Percentiles rank a stretch among this genome's conserved stretches.
Evolutionary conservation across 129 eudicot genomes (phyloP).

Genomic region (Scalesia atractyloides): DNA sequence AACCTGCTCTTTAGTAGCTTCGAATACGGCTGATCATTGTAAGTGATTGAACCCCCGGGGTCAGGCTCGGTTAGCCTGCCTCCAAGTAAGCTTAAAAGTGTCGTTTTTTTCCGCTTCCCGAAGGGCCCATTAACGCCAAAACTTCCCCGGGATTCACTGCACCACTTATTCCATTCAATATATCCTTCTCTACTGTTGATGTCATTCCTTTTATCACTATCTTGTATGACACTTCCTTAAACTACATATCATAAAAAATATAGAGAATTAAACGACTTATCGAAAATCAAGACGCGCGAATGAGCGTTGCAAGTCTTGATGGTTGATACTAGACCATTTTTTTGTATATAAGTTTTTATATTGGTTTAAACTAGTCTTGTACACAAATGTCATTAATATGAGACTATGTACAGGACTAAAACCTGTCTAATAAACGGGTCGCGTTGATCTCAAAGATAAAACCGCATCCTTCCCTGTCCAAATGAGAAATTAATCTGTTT

Average conservation of each 20-base stretch:
- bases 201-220: slow-evolving; percentile 65
- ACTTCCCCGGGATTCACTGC: slow-evolving; percentile 89
- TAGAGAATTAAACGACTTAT: not conserved
- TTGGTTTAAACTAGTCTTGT: slow-evolving; percentile 53
- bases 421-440: slow-evolving; percentile 58
- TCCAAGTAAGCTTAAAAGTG: slow-evolving; percentile 79
- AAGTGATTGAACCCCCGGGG: slow-evolving; percentile 67
- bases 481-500: slow-evolving; percentile 43
- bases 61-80: slow-evolving; percentile 58
- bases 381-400: slow-evolving; percentile 54
- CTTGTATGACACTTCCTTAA: slow-evolving; percentile 79
- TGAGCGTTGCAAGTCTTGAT: slow-evolving; percentile 1
- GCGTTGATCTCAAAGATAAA: slow-evolving; percentile 46
- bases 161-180: slow-evolving; percentile 73
- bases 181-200: slow-evolving; percentile 61
- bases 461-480: slow-evolving; percentile 64
- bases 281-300: not conserved
- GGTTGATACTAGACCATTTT: slow-evolving; percentile 12
- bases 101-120: slow-evolving; percentile 92
- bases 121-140: slow-evolving; percentile 95
- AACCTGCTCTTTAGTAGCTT: slow-evolving; percentile 83
- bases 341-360: slow-evolving; percentile 15
- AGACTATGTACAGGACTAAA: slow-evolving; percentile 76
- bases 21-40: slow-evolving; percentile 82
- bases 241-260: slow-evolving; percentile 46